Conservation (phyloP, 345 rosid species). For the Populus simonii region DNA sequence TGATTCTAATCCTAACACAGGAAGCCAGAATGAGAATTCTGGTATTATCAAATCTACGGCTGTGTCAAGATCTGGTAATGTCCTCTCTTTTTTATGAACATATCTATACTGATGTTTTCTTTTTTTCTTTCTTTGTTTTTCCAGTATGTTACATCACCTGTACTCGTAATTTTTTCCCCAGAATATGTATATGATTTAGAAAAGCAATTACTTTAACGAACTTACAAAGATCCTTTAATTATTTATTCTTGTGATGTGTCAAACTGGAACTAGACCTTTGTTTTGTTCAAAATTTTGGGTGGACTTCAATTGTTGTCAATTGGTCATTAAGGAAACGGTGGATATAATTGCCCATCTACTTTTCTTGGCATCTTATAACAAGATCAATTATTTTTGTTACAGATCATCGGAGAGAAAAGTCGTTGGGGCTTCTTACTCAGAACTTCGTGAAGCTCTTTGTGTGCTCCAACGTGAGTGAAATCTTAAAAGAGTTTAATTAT, state of each 20-base stretch:
- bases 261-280: not conserved
- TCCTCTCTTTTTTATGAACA: not conserved
- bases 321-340: not conserved
- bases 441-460: slow-evolving; percentile 35
- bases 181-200: not conserved
- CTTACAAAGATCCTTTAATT: not conserved
- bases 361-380: not conserved
- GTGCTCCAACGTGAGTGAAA: slow-evolving; percentile 25
- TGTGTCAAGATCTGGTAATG: slow-evolving; percentile 46
- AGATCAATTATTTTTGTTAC: not conserved
- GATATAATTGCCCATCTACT: not conserved
- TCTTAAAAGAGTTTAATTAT: not conserved
- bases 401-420: slow-evolving; percentile 34
- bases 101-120: not conserved
- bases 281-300: not conserved
- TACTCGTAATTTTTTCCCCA: not conserved
- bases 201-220: not conserved
- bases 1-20: slow-evolving; percentile 48
- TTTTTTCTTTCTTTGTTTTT: not conserved
- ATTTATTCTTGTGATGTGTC: not conserved
- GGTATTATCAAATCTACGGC: slow-evolving; percentile 45
- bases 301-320: not conserved
- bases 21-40: slow-evolving; percentile 60
- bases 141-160: not conserved
- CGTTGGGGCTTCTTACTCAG: slow-evolving; percentile 31